phyloP scores from a whole-genome alignment of 805 yeast genomes.

The Candida jianshihensis region DNA sequence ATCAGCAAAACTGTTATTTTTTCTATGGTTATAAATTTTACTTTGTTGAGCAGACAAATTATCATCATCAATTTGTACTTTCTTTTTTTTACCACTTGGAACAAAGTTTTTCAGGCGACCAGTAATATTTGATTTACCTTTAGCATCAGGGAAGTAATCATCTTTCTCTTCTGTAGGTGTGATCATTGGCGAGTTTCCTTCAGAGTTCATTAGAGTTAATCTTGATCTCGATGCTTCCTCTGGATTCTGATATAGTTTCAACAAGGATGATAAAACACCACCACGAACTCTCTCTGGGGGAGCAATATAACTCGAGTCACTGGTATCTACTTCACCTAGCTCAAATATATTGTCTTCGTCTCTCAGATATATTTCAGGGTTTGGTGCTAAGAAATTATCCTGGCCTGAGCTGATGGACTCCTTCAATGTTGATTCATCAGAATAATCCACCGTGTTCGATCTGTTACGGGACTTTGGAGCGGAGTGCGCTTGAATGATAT shows the following conservation, averaged over 20 bases:
- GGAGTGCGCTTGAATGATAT: constrained; percentile 44
- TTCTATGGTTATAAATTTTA: constrained; percentile 13
- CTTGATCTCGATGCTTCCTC: constrained; percentile 19
- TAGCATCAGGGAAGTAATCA: constrained; percentile 1
- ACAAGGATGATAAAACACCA: constrained; percentile 77
- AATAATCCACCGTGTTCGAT: constrained; percentile 1
- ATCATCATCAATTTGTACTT: constrained; percentile 16
- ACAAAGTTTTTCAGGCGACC: constrained; percentile 15
- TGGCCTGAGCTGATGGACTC: constrained; percentile 20
- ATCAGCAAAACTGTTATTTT: constrained; percentile 12
- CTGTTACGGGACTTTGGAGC: constrained; percentile 3
- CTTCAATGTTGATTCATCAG: constrained; percentile 14
- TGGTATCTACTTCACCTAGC: constrained; percentile 24
- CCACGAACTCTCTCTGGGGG: constrained; percentile 68
- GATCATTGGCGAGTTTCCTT: constrained; percentile 8
- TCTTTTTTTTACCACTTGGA: too few species aligned
- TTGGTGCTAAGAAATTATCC: constrained; percentile 27
- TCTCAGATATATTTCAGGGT: constrained; percentile 38
- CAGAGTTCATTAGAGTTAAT: constrained; percentile 10
- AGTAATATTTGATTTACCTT: constrained; percentile 3
- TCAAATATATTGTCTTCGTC: constrained; percentile 21
- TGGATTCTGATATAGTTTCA: constrained; percentile 58
- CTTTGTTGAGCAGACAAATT: constrained; percentile 11
- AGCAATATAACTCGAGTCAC: constrained; percentile 35
- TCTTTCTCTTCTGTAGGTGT: constrained; percentile 10